phyloP scores from a whole-genome alignment of 2,329 filamentous ascomycete species.

The Epichloe elymi region DNA sequence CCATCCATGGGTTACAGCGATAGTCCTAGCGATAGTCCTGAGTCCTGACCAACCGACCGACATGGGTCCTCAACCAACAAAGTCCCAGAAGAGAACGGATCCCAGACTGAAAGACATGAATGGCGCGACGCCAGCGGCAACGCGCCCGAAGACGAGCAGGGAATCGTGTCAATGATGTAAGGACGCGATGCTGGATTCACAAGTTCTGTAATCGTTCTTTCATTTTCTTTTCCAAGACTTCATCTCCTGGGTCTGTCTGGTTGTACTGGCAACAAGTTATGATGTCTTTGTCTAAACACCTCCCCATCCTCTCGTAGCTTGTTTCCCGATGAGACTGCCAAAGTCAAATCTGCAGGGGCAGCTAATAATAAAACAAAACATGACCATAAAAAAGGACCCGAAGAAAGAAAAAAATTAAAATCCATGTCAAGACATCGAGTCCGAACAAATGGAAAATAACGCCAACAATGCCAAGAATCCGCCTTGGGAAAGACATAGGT shows the following conservation, averaged over 20 bases:
- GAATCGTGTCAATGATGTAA: too few relatives aligned
- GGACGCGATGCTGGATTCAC: background rate
- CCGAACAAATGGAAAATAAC: conserved; percentile 8
- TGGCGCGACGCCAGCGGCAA: too few relatives aligned
- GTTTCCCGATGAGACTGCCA: background rate
- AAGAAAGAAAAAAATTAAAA: background rate
- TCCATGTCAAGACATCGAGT: background rate
- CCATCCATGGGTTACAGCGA: background rate
- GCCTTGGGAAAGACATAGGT: conserved; percentile 9
- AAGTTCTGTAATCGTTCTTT: background rate
- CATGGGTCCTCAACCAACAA: background rate
- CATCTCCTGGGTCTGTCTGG: background rate
- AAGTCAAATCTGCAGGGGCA: conserved; percentile 3
- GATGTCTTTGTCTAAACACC: conserved; percentile 3
- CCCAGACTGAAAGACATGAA: too few relatives aligned
- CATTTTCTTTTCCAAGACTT: background rate
- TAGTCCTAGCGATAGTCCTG: background rate
- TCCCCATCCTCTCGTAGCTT: background rate
- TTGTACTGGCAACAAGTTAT: conserved; percentile 1
- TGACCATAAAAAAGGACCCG: background rate
- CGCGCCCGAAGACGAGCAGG: too few relatives aligned
- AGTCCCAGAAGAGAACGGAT: background rate
- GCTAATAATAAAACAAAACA: background rate
- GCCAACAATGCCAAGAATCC: conserved; percentile 17
- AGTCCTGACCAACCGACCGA: background rate